phyloP scores from a whole-genome alignment of 2,329 filamentous ascomycete species.

The Diaporthe amygdali region DNA sequence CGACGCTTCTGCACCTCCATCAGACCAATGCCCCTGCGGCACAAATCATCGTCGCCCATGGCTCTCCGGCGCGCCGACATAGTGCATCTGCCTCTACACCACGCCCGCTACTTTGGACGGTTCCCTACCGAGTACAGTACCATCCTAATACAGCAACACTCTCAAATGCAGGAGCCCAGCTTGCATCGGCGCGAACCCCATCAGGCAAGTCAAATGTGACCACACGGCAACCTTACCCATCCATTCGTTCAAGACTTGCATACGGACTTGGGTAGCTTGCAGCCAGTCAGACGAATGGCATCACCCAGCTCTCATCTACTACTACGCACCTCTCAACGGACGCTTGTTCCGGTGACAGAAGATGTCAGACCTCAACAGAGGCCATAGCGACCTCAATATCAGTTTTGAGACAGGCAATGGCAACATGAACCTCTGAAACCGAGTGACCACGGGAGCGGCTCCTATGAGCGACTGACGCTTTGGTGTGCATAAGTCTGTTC shows the following conservation, averaged over 20 bases:
- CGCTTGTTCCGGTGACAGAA: background rate
- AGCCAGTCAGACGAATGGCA: constrained; percentile 6
- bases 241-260: constrained; percentile 15
- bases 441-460: background rate
- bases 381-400: background rate
- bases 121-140: background rate
- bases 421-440: background rate
- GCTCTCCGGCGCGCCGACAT: background rate
- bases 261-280: background rate
- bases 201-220: constrained; percentile 7
- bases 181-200: constrained; percentile 7
- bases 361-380: background rate
- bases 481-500: background rate
- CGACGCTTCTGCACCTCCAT: background rate
- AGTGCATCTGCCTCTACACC: background rate
- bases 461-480: background rate
- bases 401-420: background rate
- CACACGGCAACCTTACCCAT: background rate
- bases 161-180: background rate
- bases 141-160: no score
- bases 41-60: background rate
- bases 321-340: background rate
- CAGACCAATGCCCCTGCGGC: background rate
- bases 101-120: background rate
- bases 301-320: background rate